Evolutionary conservation across 116 monocot genomes (phyloP), one percentile per base, ranked within the genome.

Genomic region (Thalassia testudinum): DNA sequence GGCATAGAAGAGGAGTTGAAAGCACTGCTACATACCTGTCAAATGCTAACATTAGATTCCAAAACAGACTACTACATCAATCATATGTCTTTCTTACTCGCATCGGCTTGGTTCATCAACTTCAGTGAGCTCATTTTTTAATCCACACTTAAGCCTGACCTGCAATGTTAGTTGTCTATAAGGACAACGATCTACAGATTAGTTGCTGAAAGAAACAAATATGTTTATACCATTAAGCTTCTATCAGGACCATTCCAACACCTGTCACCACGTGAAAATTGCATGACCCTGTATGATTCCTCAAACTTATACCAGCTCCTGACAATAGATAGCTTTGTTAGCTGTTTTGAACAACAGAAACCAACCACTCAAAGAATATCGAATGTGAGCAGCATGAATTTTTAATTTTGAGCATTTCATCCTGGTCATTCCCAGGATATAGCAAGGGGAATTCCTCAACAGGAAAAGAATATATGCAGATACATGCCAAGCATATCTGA

Each of bases 191-290:
- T 34, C 30, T 34, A 34, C 30, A 34, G n/a, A n/a, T 10, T 34
- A 34, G 30, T 10, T 3, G 30, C n/a, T n/a, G n/a, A n/a, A n/a
- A 10, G 30, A 34, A 44, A 44, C 5, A 44, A 19, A 8, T 1
- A 44, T 17, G 2, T 14, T 21, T 4, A 19, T 65, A 97, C 97
- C 75, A 80, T 89, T 51, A 97, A 59, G 61, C 85, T 89, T 78
- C 97, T 73, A 71, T 97, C 75, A 37, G 97, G 97, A 14, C 97
- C 97, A 75, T 97, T 97, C 97, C 97, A 97, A 68, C 97, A 97
- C 59, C 21, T 74, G 50, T 89, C 89, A 38, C 97, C 97, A 71
- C 63, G 65, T 27, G 75, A 68, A 59, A 97, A 97, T 24, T 53
- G 60, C 89, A 97, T 85, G 29, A 77, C 49, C 64, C 75, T 73